Percentiles rank a stretch among this genome's conserved stretches.
Conservation (phyloP, 1,284 basidiomycete species). For the Apiotrichum sp. region DNA sequence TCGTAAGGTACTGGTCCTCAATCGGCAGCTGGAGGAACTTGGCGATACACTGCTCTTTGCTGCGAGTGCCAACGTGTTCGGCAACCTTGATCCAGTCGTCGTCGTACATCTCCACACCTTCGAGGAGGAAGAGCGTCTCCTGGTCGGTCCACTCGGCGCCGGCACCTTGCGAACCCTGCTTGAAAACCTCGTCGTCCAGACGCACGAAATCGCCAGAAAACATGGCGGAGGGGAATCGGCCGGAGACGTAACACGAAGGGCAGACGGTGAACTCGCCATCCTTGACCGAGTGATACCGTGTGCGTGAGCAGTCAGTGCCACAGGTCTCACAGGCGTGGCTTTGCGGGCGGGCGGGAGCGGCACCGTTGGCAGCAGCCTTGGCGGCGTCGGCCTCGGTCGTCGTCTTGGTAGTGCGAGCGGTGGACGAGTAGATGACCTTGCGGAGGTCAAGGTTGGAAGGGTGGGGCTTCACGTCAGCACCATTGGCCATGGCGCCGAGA, state of each 20-base stretch:
- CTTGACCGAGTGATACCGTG: slow-evolving; percentile 90
- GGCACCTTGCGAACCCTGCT: slow-evolving; percentile 48
- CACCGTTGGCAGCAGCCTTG: slow-evolving; percentile 53
- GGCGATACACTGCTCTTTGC: slow-evolving; percentile 88
- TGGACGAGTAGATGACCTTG: slow-evolving; percentile 80
- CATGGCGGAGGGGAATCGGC: slow-evolving; percentile 92
- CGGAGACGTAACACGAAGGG: slow-evolving; percentile 86
- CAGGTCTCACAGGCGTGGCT: slow-evolving; percentile 87
- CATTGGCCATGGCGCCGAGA: slow-evolving; percentile 25
- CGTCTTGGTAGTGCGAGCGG: slow-evolving; percentile 61
- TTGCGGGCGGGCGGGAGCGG: slow-evolving; percentile 45
- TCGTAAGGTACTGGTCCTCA: slow-evolving; percentile 74
- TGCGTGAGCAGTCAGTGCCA: slow-evolving; percentile 80
- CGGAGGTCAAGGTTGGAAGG: slow-evolving; percentile 68
- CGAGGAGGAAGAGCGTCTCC: slow-evolving; percentile 79
- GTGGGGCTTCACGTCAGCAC: slow-evolving; percentile 56
- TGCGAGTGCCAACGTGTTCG: slow-evolving; percentile 84
- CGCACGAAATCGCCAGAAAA: slow-evolving; percentile 97
- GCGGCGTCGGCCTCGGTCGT: slow-evolving; percentile 62
- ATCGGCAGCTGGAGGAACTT: slow-evolving; percentile 96
- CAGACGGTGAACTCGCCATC: slow-evolving; percentile 82
- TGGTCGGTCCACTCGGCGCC: slow-evolving; percentile 81
- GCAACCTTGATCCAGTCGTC: slow-evolving; percentile 93
- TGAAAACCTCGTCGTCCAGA: slow-evolving; percentile 58
- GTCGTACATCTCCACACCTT: slow-evolving; percentile 96